These are phyloP conservation scores for Handroanthus guayacan DNA, from an alignment of 257 asterid species.

Conservation along the genomic window DNA sequence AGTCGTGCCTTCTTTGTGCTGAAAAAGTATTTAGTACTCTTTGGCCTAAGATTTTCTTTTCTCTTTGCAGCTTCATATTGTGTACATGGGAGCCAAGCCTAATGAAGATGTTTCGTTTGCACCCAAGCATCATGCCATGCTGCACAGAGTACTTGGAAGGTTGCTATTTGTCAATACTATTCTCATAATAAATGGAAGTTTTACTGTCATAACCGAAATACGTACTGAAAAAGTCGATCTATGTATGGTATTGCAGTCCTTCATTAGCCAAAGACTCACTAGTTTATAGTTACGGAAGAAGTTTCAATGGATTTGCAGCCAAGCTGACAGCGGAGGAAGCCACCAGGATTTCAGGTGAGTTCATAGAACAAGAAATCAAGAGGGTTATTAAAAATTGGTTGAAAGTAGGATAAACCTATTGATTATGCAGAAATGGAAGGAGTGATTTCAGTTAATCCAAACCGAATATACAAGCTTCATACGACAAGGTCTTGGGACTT, in stretches of 20 bases:
- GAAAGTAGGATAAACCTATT: background rate
- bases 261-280: conserved; percentile 40
- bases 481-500: conserved; percentile 69
- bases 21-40: background rate
- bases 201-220: too few species aligned
- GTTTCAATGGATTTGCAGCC: conserved; percentile 63
- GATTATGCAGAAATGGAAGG: too few species aligned
- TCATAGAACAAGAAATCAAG: background rate
- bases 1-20: background rate
- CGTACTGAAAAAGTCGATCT: background rate
- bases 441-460: background rate
- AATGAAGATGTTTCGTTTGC: conserved; percentile 36
- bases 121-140: conserved; percentile 41
- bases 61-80: conserved; percentile 39
- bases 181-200: too few species aligned
- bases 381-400: background rate
- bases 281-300: conserved; percentile 49
- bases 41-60: background rate
- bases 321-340: conserved; percentile 50
- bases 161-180: conserved; percentile 11
- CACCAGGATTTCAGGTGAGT: conserved; percentile 34
- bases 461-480: conserved; percentile 41
- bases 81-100: conserved; percentile 45
- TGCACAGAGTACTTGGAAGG: conserved; percentile 48
- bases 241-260: conserved; percentile 37